Evolutionary conservation across 2,329 filamentous ascomycete genomes (phyloP).

Genomic region (Parastagonospora nodorum): DNA sequence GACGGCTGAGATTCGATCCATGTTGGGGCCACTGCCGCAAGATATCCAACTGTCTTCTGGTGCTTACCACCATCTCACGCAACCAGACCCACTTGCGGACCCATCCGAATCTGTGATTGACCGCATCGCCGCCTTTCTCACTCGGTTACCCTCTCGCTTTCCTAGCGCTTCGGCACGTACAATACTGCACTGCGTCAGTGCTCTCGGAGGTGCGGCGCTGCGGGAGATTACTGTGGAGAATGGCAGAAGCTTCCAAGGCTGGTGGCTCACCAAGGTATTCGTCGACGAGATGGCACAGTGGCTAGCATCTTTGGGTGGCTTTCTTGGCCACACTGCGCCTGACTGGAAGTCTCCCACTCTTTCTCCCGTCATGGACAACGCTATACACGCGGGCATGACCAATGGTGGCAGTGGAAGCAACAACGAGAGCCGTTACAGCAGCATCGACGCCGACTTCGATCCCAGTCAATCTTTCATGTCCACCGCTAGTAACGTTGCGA

Average conservation of each 20-base stretch:
- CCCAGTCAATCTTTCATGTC: slow-evolving; percentile 42
- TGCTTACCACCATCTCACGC: slow-evolving; percentile 48
- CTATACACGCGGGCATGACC: slow-evolving; percentile 34
- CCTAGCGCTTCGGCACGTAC: slow-evolving; percentile 74
- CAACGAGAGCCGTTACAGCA: slow-evolving; percentile 46
- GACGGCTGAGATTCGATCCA: slow-evolving; percentile 66
- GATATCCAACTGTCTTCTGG: slow-evolving; percentile 67
- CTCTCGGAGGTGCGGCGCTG: slow-evolving; percentile 76
- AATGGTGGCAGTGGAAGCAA: slow-evolving; percentile 46
- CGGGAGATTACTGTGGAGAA: slow-evolving; percentile 80
- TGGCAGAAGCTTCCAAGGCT: slow-evolving; percentile 82
- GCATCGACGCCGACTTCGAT: slow-evolving; percentile 44
- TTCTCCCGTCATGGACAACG: slow-evolving; percentile 37
- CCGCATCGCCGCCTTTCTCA: slow-evolving; percentile 75
- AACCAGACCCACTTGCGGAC: slow-evolving; percentile 31
- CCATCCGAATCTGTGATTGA: slow-evolving; percentile 67
- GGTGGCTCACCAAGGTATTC: slow-evolving; percentile 96
- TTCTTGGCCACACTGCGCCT: slow-evolving; percentile 64
- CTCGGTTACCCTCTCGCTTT: slow-evolving; percentile 71
- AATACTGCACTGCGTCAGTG: slow-evolving; percentile 76
- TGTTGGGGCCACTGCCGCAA: slow-evolving; percentile 71
- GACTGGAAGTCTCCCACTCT: slow-evolving; percentile 29
- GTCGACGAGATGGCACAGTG: slow-evolving; percentile 93
- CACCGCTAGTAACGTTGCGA: slow-evolving; percentile 26
- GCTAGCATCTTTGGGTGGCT: slow-evolving; percentile 87